Percentiles rank a stretch among this genome's conserved stretches.
Evolutionary conservation across 345 rosid genomes (phyloP).

Genomic region (Bretschneidera sinensis): DNA sequence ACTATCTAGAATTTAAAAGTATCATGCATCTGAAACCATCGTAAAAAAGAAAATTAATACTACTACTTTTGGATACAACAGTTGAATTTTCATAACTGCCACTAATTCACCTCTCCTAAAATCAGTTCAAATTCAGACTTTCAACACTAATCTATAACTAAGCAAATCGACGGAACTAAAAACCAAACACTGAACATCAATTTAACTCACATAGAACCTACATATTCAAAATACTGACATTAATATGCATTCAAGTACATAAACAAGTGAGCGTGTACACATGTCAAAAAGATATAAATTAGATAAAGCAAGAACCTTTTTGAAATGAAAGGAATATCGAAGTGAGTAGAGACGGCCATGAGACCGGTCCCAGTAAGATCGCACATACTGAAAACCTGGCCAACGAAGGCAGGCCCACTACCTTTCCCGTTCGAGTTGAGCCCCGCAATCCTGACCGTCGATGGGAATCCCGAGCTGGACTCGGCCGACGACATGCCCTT

Average conservation of each 20-base stretch:
- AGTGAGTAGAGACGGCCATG: constrained; percentile 93
- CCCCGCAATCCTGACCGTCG: constrained; percentile 71
- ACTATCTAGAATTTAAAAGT: background rate
- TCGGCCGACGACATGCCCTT: constrained; percentile 42
- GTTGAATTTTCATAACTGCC: background rate
- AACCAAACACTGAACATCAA: too few relatives aligned
- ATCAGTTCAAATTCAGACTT: too few relatives aligned
- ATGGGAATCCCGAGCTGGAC: constrained; percentile 57
- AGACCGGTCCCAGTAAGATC: constrained; percentile 96
- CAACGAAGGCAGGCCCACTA: constrained; percentile 94
- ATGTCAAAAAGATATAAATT: background rate
- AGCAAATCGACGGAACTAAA: too few relatives aligned
- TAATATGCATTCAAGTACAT: background rate
- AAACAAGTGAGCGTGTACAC: background rate
- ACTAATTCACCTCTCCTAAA: background rate
- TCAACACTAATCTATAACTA: too few relatives aligned
- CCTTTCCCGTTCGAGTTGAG: constrained; percentile 58
- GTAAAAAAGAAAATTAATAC: background rate
- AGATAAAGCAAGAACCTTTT: constrained; percentile 40
- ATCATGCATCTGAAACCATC: background rate
- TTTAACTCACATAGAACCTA: background rate
- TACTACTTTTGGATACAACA: background rate
- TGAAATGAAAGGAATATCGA: constrained; percentile 83
- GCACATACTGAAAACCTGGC: constrained; percentile 97
- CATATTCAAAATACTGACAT: background rate